A percentile compares a stretch with the other conserved stretches of the same genome.
These are phyloP conservation scores for Aureobasidium sp. DNA, from an alignment of 2,329 filamentous ascomycete species.

Conservation along the genomic window DNA sequence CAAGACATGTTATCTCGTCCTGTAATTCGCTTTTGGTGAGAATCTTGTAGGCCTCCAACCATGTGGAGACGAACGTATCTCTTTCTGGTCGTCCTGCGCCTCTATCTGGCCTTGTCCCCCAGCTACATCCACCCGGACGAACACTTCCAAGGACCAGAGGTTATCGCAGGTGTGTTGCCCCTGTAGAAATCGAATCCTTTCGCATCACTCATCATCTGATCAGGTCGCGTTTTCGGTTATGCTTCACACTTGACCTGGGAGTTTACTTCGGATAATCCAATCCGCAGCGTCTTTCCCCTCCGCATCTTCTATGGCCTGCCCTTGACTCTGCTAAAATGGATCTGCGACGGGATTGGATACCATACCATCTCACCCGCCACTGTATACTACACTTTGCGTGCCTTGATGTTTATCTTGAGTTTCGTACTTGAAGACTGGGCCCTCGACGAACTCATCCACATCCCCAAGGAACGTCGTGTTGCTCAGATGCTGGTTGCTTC, in stretches of 20 bases:
- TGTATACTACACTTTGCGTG: constrained; percentile 81
- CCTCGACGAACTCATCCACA: constrained; percentile 78
- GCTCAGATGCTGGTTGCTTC: constrained; percentile 83
- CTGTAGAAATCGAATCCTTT: not conserved
- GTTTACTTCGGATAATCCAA: constrained; percentile 77
- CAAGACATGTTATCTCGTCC: not conserved
- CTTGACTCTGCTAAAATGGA: constrained; percentile 85
- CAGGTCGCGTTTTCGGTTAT: constrained; percentile 88
- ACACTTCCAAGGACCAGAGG: constrained; percentile 96
- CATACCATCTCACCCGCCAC: constrained; percentile 71
- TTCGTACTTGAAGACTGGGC: constrained; percentile 98
- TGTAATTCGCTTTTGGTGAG: not conserved
- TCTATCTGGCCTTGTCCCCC: constrained; percentile 88
- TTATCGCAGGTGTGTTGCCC: constrained; percentile 72
- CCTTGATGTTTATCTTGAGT: constrained; percentile 88
- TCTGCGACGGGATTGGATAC: constrained; percentile 79
- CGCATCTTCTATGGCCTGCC: constrained; percentile 93
- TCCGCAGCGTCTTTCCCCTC: constrained; percentile 92
- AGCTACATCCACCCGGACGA: constrained; percentile 98
- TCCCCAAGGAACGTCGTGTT: constrained; percentile 58
- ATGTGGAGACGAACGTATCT: constrained; percentile 95
- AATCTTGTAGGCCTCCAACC: not conserved
- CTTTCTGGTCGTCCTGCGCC: constrained; percentile 70
- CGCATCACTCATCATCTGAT: not conserved
- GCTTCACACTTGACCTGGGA: constrained; percentile 90